A percentile compares a stretch with the other conserved stretches of the same genome.
Evolutionary conservation across 257 asterid species (phyloP).

Genomic region (Osmanthus fragrans): DNA sequence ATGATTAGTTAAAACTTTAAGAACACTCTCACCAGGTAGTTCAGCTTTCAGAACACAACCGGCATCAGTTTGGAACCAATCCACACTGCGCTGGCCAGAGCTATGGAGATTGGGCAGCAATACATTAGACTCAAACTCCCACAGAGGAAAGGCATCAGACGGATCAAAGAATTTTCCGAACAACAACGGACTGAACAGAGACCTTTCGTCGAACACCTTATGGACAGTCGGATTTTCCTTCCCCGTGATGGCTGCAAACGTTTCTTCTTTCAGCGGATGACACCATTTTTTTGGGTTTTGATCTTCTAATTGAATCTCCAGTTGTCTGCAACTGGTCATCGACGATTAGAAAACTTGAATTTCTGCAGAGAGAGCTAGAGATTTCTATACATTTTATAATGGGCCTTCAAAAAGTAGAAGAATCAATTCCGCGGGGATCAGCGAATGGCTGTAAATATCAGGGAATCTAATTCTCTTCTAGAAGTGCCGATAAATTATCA

Average conservation of each 20-base stretch:
- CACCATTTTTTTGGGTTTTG: constrained; percentile 67
- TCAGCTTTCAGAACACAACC: constrained; percentile 60
- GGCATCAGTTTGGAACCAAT: constrained; percentile 65
- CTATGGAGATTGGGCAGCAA: constrained; percentile 36
- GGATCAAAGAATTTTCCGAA: constrained; percentile 96
- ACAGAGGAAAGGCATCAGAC: constrained; percentile 82
- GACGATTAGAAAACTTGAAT: constrained; percentile 4
- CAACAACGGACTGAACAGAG: constrained; percentile 66
- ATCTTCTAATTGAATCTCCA: constrained; percentile 59
- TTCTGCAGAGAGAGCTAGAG: constrained; percentile 3
- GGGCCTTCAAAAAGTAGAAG: constrained; percentile 25
- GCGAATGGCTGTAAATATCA: constrained; percentile 34
- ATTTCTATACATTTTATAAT: constrained; percentile 22
- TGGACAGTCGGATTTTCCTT: constrained; percentile 41
- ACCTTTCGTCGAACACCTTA: constrained; percentile 48
- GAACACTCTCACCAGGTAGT: constrained; percentile 55
- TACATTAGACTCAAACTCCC: constrained; percentile 75
- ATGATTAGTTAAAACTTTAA: not conserved
- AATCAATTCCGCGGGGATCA: constrained; percentile 51
- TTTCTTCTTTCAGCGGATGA: constrained; percentile 67
- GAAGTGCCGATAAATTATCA: not conserved
- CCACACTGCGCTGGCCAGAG: constrained; percentile 42
- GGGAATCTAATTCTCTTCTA: constrained; percentile 40
- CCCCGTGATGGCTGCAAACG: constrained; percentile 39
- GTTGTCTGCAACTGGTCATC: constrained; percentile 47